Evolutionary conservation across 1,284 basidiomycete species (phyloP).

Genomic region (Ceratobasidium sp.): DNA sequence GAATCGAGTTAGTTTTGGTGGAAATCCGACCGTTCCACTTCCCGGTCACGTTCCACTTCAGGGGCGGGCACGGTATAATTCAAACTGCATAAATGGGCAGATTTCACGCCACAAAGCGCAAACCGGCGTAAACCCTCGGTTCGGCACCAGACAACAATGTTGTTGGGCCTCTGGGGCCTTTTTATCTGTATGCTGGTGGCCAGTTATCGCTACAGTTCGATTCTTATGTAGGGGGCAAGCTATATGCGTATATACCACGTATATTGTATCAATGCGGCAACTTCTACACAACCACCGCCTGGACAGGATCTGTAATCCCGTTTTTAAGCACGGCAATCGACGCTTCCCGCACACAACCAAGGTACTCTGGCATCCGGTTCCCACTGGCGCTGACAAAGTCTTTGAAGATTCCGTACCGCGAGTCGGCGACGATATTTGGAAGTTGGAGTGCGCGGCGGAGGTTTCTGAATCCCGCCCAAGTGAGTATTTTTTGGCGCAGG

Average conservation of each 20-base stretch:
- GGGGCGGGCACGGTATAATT: neutral
- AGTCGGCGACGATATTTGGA: slow-evolving; percentile 88
- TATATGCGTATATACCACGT: too few species aligned
- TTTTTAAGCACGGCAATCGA: slow-evolving; percentile 74
- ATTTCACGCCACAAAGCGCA: too few species aligned
- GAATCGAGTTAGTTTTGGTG: neutral
- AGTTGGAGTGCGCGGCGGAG: slow-evolving; percentile 82
- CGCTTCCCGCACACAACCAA: slow-evolving; percentile 75
- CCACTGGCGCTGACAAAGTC: slow-evolving; percentile 79
- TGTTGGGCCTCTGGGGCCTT: too few species aligned
- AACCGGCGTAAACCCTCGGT: too few species aligned
- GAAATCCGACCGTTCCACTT: slow-evolving; percentile 4
- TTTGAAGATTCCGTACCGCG: slow-evolving; percentile 85
- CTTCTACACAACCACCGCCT: slow-evolving; percentile 56
- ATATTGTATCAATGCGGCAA: too few species aligned
- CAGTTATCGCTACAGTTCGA: too few species aligned
- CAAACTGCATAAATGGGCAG: too few species aligned
- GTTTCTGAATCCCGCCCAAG: slow-evolving; percentile 64
- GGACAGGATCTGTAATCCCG: slow-evolving; percentile 79
- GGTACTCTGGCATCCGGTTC: slow-evolving; percentile 71
- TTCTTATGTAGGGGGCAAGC: too few species aligned
- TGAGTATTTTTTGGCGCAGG: neutral
- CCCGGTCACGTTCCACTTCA: slow-evolving; percentile 14
- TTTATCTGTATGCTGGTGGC: too few species aligned
- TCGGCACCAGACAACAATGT: too few species aligned